A percentile compares a stretch with the other conserved stretches of the same genome.
Conservation (phyloP, 1,284 basidiomycete species). For the Porogramme epimiltina region DNA sequence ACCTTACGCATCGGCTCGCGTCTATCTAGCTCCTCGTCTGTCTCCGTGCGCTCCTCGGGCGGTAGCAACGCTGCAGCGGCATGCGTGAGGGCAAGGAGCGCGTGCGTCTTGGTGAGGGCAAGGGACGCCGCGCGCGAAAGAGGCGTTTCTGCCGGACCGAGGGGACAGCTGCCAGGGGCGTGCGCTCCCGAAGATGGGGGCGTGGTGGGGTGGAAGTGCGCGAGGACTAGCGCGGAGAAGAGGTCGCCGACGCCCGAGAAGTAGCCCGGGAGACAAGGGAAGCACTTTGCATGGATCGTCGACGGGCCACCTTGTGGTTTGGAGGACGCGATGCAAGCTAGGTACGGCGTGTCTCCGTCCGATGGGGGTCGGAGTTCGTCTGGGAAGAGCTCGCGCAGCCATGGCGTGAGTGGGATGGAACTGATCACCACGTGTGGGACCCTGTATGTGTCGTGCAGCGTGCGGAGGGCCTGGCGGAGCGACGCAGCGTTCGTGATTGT, state of each 20-base stretch:
- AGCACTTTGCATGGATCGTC: slow-evolving; percentile 65
- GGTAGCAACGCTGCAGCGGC: slow-evolving; percentile 57
- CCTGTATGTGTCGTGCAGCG: slow-evolving; percentile 73
- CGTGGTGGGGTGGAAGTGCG: slow-evolving; percentile 54
- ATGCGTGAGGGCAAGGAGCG: slow-evolving; percentile 78
- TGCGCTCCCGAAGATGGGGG: background rate
- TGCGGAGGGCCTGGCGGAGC: slow-evolving; percentile 68
- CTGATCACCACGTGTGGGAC: slow-evolving; percentile 92
- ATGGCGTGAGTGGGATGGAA: slow-evolving; percentile 73
- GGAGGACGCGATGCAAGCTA: slow-evolving; percentile 81
- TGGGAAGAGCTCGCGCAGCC: slow-evolving; percentile 56
- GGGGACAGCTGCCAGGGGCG: background rate
- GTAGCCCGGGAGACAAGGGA: slow-evolving; percentile 87
- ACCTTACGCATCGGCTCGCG: slow-evolving; percentile 66
- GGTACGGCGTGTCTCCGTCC: slow-evolving; percentile 39
- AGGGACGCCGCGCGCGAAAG: slow-evolving; percentile 64
- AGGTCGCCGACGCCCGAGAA: slow-evolving; percentile 97
- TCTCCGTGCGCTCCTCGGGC: slow-evolving; percentile 53
- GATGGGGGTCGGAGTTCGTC: slow-evolving; percentile 39
- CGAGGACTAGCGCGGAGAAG: slow-evolving; percentile 92
- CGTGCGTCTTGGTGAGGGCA: slow-evolving; percentile 84
- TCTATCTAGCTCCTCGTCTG: slow-evolving; percentile 76
- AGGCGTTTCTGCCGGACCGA: slow-evolving; percentile 33
- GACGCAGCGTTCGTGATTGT: slow-evolving; percentile 67
- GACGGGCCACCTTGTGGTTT: slow-evolving; percentile 30